Evolutionary conservation across 345 rosid species (phyloP).

Genomic region (Syzygium aromaticum): DNA sequence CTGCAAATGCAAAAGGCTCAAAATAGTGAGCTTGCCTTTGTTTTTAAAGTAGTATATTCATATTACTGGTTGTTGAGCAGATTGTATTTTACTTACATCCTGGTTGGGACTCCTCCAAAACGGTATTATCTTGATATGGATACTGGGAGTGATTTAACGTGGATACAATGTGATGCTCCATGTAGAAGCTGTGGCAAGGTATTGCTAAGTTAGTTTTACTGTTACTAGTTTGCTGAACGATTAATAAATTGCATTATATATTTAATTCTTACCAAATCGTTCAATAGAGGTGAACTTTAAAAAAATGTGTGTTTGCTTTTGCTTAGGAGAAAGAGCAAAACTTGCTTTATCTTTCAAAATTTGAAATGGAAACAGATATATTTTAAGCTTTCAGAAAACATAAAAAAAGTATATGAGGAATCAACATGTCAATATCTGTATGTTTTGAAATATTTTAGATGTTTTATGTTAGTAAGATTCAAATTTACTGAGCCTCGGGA

Average conservation of each 20-base stretch:
- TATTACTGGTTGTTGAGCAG: constrained; percentile 19
- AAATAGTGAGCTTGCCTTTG: not conserved
- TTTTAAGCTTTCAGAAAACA: not conserved
- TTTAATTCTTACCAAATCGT: not conserved
- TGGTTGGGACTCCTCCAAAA: constrained; percentile 60
- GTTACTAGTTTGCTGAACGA: not conserved
- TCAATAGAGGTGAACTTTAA: not conserved
- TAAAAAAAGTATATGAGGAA: not conserved
- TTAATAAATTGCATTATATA: not conserved
- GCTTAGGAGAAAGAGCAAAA: not conserved
- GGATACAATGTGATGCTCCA: constrained; percentile 98
- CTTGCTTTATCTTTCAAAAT: not conserved
- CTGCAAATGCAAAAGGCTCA: not conserved
- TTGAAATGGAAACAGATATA: not conserved
- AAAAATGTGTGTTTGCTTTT: not conserved
- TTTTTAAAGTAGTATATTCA: not conserved
- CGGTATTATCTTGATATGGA: constrained; percentile 77
- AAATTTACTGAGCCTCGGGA: not conserved
- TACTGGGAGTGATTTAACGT: constrained; percentile 92
- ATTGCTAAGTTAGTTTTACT: not conserved
- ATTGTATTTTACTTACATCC: constrained; percentile 62
- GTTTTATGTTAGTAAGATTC: not conserved
- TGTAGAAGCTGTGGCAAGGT: constrained; percentile 93
- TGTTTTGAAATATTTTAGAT: not conserved
- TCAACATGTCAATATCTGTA: not conserved